Percentiles rank a stretch among this genome's conserved stretches.
phyloP scores from a whole-genome alignment of 108 stramenopile genomes.

The Skeletonema tropicum region DNA sequence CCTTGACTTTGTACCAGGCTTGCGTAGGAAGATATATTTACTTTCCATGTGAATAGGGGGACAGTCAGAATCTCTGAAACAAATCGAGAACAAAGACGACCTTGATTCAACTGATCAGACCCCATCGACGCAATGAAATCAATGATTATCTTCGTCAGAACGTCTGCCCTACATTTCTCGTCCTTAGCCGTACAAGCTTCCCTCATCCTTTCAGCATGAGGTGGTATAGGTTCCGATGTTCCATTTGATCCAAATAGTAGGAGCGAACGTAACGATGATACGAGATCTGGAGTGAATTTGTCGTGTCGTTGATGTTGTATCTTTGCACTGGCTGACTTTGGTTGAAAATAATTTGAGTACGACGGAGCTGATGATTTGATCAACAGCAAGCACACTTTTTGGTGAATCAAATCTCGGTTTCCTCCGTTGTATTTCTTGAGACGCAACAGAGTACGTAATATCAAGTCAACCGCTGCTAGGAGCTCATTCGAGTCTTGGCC shows the following conservation, averaged over 20 bases:
- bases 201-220: conserved; percentile 46
- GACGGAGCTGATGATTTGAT: conserved; percentile 21
- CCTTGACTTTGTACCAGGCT: conserved; percentile 11
- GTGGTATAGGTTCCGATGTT: conserved; percentile 54
- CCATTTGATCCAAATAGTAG: conserved; percentile 54
- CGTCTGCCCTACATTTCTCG: conserved; percentile 51
- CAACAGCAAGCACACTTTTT: conserved; percentile 32
- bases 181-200: conserved; percentile 56
- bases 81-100: conserved; percentile 60
- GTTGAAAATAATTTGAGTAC: not conserved
- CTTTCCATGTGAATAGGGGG: conserved; percentile 80
- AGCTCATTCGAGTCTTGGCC: conserved; percentile 1
- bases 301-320: not conserved
- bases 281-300: conserved; percentile 35
- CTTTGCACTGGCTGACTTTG: conserved; percentile 10
- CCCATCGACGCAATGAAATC: conserved; percentile 27
- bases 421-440: conserved; percentile 32
- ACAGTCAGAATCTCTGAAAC: conserved; percentile 69
- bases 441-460: conserved; percentile 37
- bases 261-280: conserved; percentile 44
- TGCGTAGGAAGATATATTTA: conserved; percentile 30
- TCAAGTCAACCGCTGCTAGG: conserved; percentile 24
- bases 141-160: conserved; percentile 51
- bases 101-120: conserved; percentile 16
- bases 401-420: conserved; percentile 26